Evolutionary conservation across 768 basidiomycete species (phyloP), one percentile per base, ranked within the genome.

Genomic region (Psilocybe cubensis): DNA sequence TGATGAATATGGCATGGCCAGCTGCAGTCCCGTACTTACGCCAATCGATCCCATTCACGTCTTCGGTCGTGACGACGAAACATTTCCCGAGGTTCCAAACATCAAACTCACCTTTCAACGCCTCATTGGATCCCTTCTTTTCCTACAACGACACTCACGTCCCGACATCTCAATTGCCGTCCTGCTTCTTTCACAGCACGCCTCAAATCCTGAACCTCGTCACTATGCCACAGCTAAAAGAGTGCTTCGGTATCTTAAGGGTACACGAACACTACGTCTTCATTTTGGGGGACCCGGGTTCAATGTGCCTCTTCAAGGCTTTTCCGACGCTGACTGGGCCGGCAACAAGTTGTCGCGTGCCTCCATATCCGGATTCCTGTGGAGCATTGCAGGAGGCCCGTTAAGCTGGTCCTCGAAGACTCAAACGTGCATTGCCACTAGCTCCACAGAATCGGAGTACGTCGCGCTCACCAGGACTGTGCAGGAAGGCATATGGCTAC

Each of bases 141-240:
- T 74, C 58, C 58, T 69, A 1, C 66, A 73, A 0, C 52, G 72
- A 1, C 65, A 62, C 4, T 74, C 74, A 0, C 66, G 72, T 1
- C 77, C 77, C 1, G 76, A 81, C 58, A 79, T 81, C 41, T 61
- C 73, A 0, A 76, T 67, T 54, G 66, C 76, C 0, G 72, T 77
- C 6, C 57, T 63, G 2, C 54, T 58, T 1, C 59, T 81, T 0
- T 59, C 68, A 4, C 74, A 72, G 21, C 80, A 73, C 63, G 59
- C 65, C 10, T 38, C 54, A 1, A 73, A 75, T 53, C 77, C 76
- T 0, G 63, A 61, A 7, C 31, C 38, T 1, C 50, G 54, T 1
- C 79, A 83, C 56, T 79, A 75, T 70, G 58, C 62, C 0, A 75
- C 75, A 3, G 67, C 73, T 7, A 76, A 76, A 51, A 69, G 69